phyloP scores from a whole-genome alignment of 108 stramenopile species.

The Nitzschia putrida region DNA sequence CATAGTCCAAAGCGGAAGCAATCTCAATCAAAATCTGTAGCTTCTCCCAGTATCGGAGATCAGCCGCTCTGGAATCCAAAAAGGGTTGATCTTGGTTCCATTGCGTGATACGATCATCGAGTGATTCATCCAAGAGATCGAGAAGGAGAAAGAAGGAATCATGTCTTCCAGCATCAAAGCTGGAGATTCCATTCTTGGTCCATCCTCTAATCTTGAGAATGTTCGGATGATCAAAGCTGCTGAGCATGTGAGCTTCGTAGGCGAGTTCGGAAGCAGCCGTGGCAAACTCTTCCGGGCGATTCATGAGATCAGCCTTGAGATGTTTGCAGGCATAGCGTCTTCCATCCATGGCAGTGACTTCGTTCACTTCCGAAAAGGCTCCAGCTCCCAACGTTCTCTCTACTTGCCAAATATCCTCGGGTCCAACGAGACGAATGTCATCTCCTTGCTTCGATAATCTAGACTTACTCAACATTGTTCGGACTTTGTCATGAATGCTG shows the following conservation, averaged over 20 bases:
- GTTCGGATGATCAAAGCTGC: constrained; percentile 70
- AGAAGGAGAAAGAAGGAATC: constrained; percentile 60
- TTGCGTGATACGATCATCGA: constrained; percentile 52
- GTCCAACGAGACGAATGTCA: constrained; percentile 30
- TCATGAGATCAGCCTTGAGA: constrained; percentile 45
- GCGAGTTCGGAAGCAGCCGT: constrained; percentile 67
- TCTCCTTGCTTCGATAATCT: constrained; percentile 18
- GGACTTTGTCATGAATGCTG: constrained; percentile 35
- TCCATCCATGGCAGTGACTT: constrained; percentile 21
- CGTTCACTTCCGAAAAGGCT: constrained; percentile 58
- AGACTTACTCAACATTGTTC: constrained; percentile 25
- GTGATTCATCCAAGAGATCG: constrained; percentile 54
- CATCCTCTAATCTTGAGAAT: constrained; percentile 77
- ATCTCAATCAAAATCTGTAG: constrained; percentile 44
- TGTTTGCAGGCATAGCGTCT: constrained; percentile 50
- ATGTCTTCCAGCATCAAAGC: constrained; percentile 40
- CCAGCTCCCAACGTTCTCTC: constrained; percentile 56
- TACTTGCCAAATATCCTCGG: constrained; percentile 35
- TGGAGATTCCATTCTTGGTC: constrained; percentile 51
- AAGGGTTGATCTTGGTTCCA: constrained; percentile 41
- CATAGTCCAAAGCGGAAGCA: constrained; percentile 62
- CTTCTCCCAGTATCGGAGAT: constrained; percentile 23
- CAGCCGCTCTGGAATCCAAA: not conserved
- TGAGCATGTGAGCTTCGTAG: constrained; percentile 73
- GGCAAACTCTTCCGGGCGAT: constrained; percentile 50